Evolutionary conservation across 176 grass and related monocot genomes (phyloP).

Genomic region (Cenchrus purpureus): DNA sequence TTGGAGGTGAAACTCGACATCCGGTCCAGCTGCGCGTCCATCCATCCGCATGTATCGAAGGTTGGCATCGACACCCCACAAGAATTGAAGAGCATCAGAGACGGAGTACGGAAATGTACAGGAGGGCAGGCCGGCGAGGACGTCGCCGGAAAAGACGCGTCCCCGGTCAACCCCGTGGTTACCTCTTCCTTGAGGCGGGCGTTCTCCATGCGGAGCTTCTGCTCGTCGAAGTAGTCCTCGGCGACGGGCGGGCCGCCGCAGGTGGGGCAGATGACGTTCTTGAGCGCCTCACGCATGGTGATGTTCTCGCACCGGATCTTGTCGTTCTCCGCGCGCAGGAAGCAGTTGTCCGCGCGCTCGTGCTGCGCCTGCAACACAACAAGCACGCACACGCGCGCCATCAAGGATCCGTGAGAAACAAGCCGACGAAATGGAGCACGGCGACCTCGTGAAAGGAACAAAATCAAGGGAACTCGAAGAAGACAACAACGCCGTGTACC

Average conservation of each 20-base stretch:
- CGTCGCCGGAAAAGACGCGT: neutral
- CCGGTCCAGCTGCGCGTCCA: constrained; percentile 62
- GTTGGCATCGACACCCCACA: neutral
- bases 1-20: constrained; percentile 81
- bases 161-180: neutral
- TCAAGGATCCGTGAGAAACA: constrained; percentile 1
- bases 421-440: neutral
- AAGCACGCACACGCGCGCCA: neutral
- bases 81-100: neutral
- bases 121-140: neutral
- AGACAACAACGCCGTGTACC: constrained; percentile 33
- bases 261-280: constrained; percentile 85
- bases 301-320: constrained; percentile 99
- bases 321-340: constrained; percentile 89
- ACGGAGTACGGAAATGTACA: neutral
- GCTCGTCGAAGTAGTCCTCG: constrained; percentile 95
- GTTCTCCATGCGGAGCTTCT: constrained; percentile 98
- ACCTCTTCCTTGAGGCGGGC: constrained; percentile 90
- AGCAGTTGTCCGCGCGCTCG: constrained; percentile 90
- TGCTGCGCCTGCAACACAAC: constrained; percentile 68
- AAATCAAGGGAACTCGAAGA: neutral
- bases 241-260: constrained; percentile 75
- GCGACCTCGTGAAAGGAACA: neutral
- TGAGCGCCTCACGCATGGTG: constrained; percentile 88
- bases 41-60: no score